Base-by-base conservation (phyloP, 495 filamentous ascomycete species). In the Penicillium manginii region DNA sequence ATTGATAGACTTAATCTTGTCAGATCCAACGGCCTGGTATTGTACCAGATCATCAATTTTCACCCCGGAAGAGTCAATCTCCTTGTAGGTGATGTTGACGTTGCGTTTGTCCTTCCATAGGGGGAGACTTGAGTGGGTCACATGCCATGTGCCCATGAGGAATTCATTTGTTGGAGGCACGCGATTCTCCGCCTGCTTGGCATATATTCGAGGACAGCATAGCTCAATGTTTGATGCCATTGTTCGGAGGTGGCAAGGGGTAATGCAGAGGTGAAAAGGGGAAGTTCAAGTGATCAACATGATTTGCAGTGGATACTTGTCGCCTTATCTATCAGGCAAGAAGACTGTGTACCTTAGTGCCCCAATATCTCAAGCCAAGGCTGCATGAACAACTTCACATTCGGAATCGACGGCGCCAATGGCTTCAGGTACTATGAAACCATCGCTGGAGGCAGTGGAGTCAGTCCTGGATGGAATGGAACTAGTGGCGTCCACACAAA, bases 381-480 rank as follows among this genome's bases (percentile, higher is more conserved):
- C 33, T 85, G 88, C 74, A 91, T 88, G 74, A 97, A 98, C 71
- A 96, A 96, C 43, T 60, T 81, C 9, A 74, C 69, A 11, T 81
- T 80, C 58, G 77, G 76, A 46, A 62, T 69, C 22, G 73, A 69
- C 12, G 70, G 71, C 19, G 68, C 57, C 23, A 64, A 73, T 22
- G 92, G 92, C 6, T 98, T 96, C 68, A 92, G 91, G 11, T 98
- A 98, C 78, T 96, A 96, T 74, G 92, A 96, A 76, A 96, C 92
- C 3, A 94, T 96, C 70, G 90, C 91, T 8, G 93, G 93, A 29
- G 93, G 93, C 2, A 87, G 83, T 54, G 93, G 93, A 47, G 93
- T 92, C 0, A 91, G 91, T 0, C 81, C 86, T 0, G 80, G 79
- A 23, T 96, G 92, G 92, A 82, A 91, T 56, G 93, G 93, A 22